Percentiles rank a stretch among this genome's conserved stretches.
phyloP scores from a whole-genome alignment of 23 red algal species.

The Gracilaria domingensis region DNA sequence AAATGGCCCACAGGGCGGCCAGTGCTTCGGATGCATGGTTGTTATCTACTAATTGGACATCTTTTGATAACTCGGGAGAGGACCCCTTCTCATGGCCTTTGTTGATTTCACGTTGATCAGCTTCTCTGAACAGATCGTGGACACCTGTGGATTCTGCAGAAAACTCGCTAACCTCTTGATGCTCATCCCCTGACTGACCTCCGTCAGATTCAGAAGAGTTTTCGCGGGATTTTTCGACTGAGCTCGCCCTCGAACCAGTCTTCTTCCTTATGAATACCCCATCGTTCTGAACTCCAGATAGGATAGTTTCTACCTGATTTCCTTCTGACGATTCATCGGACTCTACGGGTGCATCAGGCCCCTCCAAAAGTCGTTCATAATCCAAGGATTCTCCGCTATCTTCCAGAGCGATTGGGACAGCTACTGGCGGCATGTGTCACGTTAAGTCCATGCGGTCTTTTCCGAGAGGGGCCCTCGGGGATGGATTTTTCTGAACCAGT shows the following conservation, averaged over 20 bases:
- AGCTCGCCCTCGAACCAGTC: not conserved
- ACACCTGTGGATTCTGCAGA: slow-evolving; percentile 20
- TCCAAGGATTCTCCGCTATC: not conserved
- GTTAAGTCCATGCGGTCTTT: not conserved
- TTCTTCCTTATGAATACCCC: slow-evolving; percentile 22
- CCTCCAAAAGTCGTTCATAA: not conserved
- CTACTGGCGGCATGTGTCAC: not conserved
- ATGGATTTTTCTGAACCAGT: not conserved
- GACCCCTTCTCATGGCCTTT: not conserved
- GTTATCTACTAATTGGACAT: not conserved
- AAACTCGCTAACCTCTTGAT: not conserved
- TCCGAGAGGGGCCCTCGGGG: not conserved
- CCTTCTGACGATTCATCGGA: not conserved
- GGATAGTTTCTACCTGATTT: not conserved
- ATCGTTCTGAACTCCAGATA: not conserved
- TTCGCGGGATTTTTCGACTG: not conserved
- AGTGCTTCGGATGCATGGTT: not conserved
- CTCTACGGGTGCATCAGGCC: not conserved
- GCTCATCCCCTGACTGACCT: not conserved
- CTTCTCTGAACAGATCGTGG: not conserved
- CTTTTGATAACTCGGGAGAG: not conserved
- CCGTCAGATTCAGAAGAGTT: not conserved
- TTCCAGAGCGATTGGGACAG: not conserved
- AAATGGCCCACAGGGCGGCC: too few species aligned
- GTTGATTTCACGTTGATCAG: not conserved